A percentile compares a stretch with the other conserved stretches of the same genome.
Evolutionary conservation across 768 basidiomycete genomes (phyloP).

Genomic region (Hemileccinum rubropunctum): DNA sequence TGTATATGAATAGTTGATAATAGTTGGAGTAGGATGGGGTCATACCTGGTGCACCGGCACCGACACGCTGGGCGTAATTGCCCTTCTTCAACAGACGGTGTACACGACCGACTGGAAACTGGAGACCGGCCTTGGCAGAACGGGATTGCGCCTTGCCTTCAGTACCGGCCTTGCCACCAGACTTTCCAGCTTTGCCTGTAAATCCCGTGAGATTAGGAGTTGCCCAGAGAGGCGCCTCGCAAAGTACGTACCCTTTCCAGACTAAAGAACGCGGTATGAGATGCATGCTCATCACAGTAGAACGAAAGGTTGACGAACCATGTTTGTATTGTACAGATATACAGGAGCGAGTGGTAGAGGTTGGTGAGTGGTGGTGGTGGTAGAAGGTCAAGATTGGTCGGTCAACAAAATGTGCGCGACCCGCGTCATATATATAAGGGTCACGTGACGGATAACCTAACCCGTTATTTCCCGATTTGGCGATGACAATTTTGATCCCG

Average conservation of each 20-base stretch:
- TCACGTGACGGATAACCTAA: constrained; percentile 25
- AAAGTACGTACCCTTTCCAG: constrained; percentile 30
- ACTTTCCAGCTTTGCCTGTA: constrained; percentile 49
- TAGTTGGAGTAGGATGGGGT: constrained; percentile 8
- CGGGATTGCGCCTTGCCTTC: constrained; percentile 63
- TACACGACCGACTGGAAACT: constrained; percentile 91
- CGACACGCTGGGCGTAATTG: constrained; percentile 85
- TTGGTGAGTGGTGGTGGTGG: constrained; percentile 24
- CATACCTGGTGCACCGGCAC: constrained; percentile 81
- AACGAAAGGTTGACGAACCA: constrained; percentile 20
- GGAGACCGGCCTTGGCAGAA: constrained; percentile 71
- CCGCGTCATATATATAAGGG: constrained; percentile 33
- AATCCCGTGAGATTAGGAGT: constrained; percentile 9
- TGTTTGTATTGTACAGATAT: constrained; percentile 22
- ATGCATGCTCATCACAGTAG: background rate
- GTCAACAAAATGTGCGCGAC: constrained; percentile 32
- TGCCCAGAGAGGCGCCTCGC: background rate
- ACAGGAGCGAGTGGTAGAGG: constrained; percentile 6
- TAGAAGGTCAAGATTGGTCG: constrained; percentile 26
- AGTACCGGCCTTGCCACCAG: constrained; percentile 47
- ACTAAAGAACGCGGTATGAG: constrained; percentile 17
- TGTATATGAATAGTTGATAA: background rate
- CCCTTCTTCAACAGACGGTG: constrained; percentile 86
- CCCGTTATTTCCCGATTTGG: constrained; percentile 17
- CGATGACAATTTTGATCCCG: constrained; percentile 13